phyloP scores from a whole-genome alignment of 129 eudicot species.

The Chrysanthemum seticuspe region DNA sequence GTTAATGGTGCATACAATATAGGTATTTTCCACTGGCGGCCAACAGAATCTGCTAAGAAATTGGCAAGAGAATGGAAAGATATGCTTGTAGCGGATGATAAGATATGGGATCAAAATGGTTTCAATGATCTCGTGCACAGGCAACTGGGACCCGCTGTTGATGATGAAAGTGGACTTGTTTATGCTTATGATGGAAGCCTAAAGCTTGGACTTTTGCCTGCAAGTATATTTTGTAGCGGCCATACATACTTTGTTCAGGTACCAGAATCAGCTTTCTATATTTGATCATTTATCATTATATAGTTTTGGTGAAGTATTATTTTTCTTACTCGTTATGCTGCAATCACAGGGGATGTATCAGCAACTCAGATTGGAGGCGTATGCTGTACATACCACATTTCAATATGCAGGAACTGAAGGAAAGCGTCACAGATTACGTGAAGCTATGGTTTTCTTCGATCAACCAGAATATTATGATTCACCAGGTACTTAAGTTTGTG shows the following conservation, averaged over 20 bases:
- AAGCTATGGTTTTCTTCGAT: constrained; percentile 88
- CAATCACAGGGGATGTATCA: constrained; percentile 68
- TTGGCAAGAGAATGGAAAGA: constrained; percentile 97
- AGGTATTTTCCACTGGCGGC: constrained; percentile 96
- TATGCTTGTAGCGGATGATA: constrained; percentile 84
- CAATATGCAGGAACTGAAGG: constrained; percentile 97
- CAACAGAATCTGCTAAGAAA: constrained; percentile 71
- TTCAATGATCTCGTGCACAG: constrained; percentile 76
- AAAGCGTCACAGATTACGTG: constrained; percentile 92
- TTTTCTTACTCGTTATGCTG: neutral
- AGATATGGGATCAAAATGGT: constrained; percentile 94
- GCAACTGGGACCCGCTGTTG: constrained; percentile 89
- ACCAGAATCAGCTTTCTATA: neutral
- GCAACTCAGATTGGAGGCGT: constrained; percentile 86
- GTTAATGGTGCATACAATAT: constrained; percentile 94
- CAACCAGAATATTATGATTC: constrained; percentile 89
- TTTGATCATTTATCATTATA: neutral
- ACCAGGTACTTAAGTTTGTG: constrained; percentile 51
- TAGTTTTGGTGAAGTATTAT: neutral
- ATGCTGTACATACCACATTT: constrained; percentile 95
- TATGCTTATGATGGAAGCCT: constrained; percentile 95
- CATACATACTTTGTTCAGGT: constrained; percentile 99
- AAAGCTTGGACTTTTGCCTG: constrained; percentile 87
- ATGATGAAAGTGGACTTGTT: constrained; percentile 90
- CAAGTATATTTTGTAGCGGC: constrained; percentile 94